Evolutionary conservation across 192 early-diverging fungal species (phyloP), one percentile per base, ranked within the genome.

Genomic region (Gaertneriomyces sp.): DNA sequence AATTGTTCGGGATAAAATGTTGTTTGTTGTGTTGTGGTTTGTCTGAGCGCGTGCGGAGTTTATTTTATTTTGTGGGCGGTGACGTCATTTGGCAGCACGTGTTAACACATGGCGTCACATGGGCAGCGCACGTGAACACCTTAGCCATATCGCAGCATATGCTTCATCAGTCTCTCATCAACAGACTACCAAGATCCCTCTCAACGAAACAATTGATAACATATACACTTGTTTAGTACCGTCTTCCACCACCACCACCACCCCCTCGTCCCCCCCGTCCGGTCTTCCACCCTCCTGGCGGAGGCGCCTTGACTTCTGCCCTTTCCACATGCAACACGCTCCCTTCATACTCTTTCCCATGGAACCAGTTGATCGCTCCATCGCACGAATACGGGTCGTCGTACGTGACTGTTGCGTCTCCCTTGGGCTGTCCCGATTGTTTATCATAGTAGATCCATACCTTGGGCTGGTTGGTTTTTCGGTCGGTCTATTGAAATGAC

Each of bases 371-470:
- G 45, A 90, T 90, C 6, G 89, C 89, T 49, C 80, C 85, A 58
- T 86, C 83, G 16, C 85, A 80, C 19, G 89, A 77, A 12, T 74
- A 78, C 4, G 89, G 87, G 73, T 91, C 89, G 45, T 88, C 87
- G 71, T 89, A 91, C 4, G 88, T 90, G 11, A 91, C 71, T 14
- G 88, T 91, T 7, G 88, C 88, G 82, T 91, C 89, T 25, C 89
- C 89, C 69, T 91, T 91, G 10, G 87, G 85, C 42, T 68, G 40
- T 10, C 81, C 80, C 0, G 86, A 82, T 4, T 70, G 63, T 64
- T 85, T 85, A 66, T 91, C 88, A 39, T 66, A 66, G 61, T 91
- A 91, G 46, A 91, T 77, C 81, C 87, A 89, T 58, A 91, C 85
- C 53, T 87, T 91, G 6, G 87, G 83, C 38, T 76, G 74, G n/a